Evolutionary conservation across 140 eudicot species (phyloP), one percentile per base, ranked within the genome.

Genomic region (Erigeron philadelphicus): DNA sequence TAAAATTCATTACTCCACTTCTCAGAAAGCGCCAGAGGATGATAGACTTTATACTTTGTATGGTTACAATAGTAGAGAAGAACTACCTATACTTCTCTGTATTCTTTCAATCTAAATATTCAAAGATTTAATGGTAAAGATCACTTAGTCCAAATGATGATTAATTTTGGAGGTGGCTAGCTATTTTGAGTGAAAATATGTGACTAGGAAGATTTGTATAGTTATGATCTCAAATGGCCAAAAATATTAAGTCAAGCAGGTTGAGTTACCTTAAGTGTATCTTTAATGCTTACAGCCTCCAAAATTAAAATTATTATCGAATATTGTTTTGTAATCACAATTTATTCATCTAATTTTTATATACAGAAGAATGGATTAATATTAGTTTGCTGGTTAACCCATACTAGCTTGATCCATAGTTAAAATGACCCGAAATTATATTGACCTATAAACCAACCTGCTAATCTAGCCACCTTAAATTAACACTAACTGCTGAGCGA

Each of bases 31-130:
- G 31, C 38, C 18, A 38, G 48, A 67, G 38, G 16, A 53, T 41
- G 25, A 65, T 35, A 57, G 52, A 47, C 53, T 47, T 60, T 71
- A 47, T 60, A 38, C 46, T 60, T 9, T 72, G 21, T 72, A 46
- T 45, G 40, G 21, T 72, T 58, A 44, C 12, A 23, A 15, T 45
- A 18, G 66, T 58, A 46, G 46, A 71, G 45, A 47, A 58, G 18
- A 47, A 47, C 43, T 47, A 71, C n/a, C 50, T 12, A 11, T n/a
- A 31, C 13, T 31, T 72, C 49, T 61, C 4, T 72, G 52, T 49
- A 61, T 48, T 54, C 17, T 72, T 2, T 9, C 13, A 44, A 46
- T 11, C 11, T 23, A 40, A 41, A 21, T 8, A 46, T 16, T 7
- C 38, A 52, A 52, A 35, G 60, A 9, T 72, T 70, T 46, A 31